phyloP scores from a whole-genome alignment of 495 filamentous ascomycete species.

The Aspergillus sparsus region DNA sequence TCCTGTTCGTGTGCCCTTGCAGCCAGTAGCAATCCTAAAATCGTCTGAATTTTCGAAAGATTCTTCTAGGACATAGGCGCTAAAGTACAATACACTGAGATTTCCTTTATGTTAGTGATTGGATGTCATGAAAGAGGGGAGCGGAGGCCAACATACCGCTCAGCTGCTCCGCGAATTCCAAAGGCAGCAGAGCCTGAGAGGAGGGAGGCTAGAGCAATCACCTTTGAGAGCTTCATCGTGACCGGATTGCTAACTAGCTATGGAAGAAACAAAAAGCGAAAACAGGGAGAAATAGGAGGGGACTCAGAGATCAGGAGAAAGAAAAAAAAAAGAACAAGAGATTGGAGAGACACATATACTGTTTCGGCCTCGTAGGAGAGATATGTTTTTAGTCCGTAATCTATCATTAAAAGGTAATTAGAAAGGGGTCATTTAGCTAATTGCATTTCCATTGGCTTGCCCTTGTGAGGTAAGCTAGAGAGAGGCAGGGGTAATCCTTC shows the following conservation, averaged over 20 bases:
- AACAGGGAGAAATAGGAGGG: too few species aligned
- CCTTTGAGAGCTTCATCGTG: background rate
- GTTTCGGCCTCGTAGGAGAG: too few species aligned
- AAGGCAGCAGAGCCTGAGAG: background rate
- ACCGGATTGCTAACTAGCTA: too few species aligned
- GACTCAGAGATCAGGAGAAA: too few species aligned
- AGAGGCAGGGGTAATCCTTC: background rate
- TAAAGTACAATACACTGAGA: background rate
- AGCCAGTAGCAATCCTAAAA: background rate
- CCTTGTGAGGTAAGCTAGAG: background rate
- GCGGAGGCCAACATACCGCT: background rate
- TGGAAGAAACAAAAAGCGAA: too few species aligned
- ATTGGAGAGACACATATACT: too few species aligned
- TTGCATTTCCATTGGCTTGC: background rate
- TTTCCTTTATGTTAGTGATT: background rate
- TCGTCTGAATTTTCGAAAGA: background rate
- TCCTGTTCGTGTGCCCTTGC: background rate
- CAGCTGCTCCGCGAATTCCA: slow-evolving; percentile 2
- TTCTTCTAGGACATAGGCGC: background rate
- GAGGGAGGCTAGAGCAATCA: background rate
- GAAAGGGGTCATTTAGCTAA: too few species aligned
- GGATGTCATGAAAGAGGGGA: background rate
- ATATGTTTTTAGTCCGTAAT: too few species aligned
- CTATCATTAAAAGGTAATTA: too few species aligned
- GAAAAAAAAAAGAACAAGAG: too few species aligned